Evolutionary conservation across 345 rosid genomes (phyloP).

Genomic region (Syzygium oleosum): DNA sequence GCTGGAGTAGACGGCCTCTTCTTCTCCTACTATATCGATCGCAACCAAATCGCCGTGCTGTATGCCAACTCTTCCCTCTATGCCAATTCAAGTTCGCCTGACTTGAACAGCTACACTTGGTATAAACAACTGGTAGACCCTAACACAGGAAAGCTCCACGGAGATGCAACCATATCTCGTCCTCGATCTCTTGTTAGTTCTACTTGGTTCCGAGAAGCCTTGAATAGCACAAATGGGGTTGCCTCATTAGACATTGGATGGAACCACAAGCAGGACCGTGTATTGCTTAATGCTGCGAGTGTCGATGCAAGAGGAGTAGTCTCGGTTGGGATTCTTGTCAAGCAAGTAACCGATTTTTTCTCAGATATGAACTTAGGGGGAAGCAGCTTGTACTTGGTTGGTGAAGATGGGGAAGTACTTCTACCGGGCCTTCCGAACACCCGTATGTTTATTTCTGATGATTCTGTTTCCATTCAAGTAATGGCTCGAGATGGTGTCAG

Average conservation of each 20-base stretch:
- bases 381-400: background rate
- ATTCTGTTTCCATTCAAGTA: background rate
- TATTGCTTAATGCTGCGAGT: background rate
- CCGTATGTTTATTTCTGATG: background rate
- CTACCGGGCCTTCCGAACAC: background rate
- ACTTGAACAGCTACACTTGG: background rate
- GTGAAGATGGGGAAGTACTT: background rate
- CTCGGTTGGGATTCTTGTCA: background rate
- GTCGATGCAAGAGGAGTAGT: background rate
- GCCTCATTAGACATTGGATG: background rate
- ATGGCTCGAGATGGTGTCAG: background rate
- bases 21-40: background rate
- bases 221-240: background rate
- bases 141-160: background rate
- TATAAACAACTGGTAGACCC: background rate
- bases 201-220: background rate
- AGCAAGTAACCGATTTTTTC: background rate
- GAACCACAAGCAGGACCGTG: background rate
- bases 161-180: background rate
- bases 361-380: background rate
- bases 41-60: background rate
- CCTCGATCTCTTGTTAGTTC: background rate
- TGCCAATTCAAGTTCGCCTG: background rate
- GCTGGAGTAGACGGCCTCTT: background rate
- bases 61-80: background rate